Percentiles rank a stretch among this genome's conserved stretches.
Conservation (phyloP, 192 early-diverging fungal species). For the Gaertneriomyces semiglobifer region DNA sequence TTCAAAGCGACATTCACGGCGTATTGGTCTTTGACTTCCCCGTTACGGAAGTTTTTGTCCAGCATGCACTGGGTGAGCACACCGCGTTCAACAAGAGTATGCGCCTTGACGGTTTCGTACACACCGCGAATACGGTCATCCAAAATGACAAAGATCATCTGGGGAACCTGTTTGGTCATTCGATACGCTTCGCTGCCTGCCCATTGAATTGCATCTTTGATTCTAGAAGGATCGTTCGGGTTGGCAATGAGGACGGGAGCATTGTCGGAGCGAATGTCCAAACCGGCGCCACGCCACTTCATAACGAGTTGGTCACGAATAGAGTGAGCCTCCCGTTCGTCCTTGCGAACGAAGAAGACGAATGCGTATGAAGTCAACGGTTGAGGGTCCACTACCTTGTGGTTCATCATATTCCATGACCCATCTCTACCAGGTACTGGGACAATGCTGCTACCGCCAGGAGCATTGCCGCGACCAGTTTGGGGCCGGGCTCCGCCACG, state of each 20-base stretch:
- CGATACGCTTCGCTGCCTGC: constrained; percentile 35
- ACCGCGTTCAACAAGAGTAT: constrained; percentile 74
- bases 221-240: constrained; percentile 40
- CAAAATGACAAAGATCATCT: constrained; percentile 65
- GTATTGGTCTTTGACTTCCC: constrained; percentile 64
- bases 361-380: constrained; percentile 15
- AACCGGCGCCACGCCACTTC: constrained; percentile 8
- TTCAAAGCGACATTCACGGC: constrained; percentile 84
- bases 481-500: too few species aligned
- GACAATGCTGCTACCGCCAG: background rate
- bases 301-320: constrained; percentile 1
- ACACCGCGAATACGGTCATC: constrained; percentile 27
- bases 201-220: constrained; percentile 51
- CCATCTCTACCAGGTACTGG: background rate
- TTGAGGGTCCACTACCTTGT: background rate
- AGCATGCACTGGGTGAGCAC: constrained; percentile 84
- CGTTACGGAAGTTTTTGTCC: constrained; percentile 19
- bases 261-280: background rate
- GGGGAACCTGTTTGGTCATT: constrained; percentile 42
- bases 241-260: constrained; percentile 32
- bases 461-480: background rate
- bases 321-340: constrained; percentile 15
- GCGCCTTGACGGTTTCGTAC: constrained; percentile 78
- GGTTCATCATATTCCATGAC: too few species aligned
- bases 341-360: constrained; percentile 25